Evolutionary conservation across 768 basidiomycete genomes (phyloP).

Genomic region (Amanita polypyramis): DNA sequence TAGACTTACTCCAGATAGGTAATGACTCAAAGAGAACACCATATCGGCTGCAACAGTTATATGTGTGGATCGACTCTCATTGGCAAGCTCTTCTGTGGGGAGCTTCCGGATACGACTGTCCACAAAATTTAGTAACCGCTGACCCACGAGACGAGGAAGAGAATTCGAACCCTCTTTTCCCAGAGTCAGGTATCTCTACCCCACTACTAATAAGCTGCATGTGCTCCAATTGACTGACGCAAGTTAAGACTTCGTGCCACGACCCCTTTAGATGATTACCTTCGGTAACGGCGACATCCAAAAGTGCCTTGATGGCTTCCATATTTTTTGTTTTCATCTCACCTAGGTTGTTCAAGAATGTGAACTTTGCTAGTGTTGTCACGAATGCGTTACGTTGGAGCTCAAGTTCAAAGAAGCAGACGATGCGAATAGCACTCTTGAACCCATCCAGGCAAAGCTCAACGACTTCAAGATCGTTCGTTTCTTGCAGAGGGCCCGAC

Average conservation of each 20-base stretch:
- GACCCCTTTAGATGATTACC: conserved; percentile 93
- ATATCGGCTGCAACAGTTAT: conserved; percentile 98
- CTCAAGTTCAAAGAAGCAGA: conserved; percentile 95
- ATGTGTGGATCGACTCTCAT: conserved; percentile 94
- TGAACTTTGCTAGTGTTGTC: conserved; percentile 92
- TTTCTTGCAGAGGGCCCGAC: conserved; percentile 89
- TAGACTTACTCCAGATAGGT: conserved; percentile 80
- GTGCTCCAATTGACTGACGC: conserved; percentile 96
- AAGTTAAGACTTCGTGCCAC: conserved; percentile 94
- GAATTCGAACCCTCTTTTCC: conserved; percentile 64
- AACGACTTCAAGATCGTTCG: conserved; percentile 88
- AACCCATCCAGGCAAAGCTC: conserved; percentile 92
- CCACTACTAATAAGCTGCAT: conserved; percentile 97
- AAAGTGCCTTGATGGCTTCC: conserved; percentile 92
- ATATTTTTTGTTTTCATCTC: conserved; percentile 99
- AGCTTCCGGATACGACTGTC: conserved; percentile 45
- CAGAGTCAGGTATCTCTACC: conserved; percentile 70
- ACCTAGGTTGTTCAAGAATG: conserved; percentile 92
- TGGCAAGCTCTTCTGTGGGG: conserved; percentile 88
- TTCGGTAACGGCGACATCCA: conserved; percentile 94
- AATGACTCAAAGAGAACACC: conserved; percentile 96
- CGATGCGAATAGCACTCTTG: conserved; percentile 93
- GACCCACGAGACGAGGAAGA: neutral
- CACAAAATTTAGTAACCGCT: conserved; percentile 4
- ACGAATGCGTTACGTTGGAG: conserved; percentile 98